Conservation (phyloP, 495 filamentous ascomycete genomes). For the Cercophora newfieldiana region DNA sequence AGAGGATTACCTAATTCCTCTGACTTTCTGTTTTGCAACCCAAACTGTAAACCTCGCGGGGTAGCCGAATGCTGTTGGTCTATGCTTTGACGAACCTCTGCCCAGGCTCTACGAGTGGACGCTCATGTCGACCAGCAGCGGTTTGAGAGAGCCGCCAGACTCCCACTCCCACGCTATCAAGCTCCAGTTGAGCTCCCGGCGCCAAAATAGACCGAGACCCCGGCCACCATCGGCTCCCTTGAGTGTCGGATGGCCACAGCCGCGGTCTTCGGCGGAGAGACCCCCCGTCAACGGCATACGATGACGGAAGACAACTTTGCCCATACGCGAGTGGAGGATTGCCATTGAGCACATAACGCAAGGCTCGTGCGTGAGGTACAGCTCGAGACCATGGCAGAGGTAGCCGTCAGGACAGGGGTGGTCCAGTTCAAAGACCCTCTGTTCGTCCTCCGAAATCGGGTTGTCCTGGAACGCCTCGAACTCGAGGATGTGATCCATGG, state of each 20-base stretch:
- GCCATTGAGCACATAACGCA: conserved; percentile 98
- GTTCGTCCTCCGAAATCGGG: conserved; percentile 43
- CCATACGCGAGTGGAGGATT: conserved; percentile 85
- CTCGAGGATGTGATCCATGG: conserved; percentile 35
- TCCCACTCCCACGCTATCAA: conserved; percentile 81
- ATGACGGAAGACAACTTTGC: conserved; percentile 72
- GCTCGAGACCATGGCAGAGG: conserved; percentile 84
- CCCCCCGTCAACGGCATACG: conserved; percentile 63
- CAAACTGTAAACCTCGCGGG: conserved; percentile 23
- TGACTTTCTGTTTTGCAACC: conserved; percentile 35
- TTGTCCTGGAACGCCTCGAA: conserved; percentile 50
- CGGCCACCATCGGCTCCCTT: conserved; percentile 46
- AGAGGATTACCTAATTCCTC: conserved; percentile 53
- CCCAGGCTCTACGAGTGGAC: conserved; percentile 36
- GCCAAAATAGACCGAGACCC: conserved; percentile 87
- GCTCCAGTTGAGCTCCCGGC: conserved; percentile 92
- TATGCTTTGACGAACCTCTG: conserved; percentile 1
- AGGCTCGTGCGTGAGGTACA: conserved; percentile 92
- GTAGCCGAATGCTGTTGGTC: neutral
- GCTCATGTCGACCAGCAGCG: conserved; percentile 36
- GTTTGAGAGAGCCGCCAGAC: conserved; percentile 36
- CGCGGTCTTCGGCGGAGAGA: conserved; percentile 51
- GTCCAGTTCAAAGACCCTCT: conserved; percentile 42
- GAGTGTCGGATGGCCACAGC: conserved; percentile 32
- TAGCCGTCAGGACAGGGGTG: conserved; percentile 70